phyloP scores from a whole-genome alignment of 78 protist genomes.

The Speleostelium caveatum region DNA sequence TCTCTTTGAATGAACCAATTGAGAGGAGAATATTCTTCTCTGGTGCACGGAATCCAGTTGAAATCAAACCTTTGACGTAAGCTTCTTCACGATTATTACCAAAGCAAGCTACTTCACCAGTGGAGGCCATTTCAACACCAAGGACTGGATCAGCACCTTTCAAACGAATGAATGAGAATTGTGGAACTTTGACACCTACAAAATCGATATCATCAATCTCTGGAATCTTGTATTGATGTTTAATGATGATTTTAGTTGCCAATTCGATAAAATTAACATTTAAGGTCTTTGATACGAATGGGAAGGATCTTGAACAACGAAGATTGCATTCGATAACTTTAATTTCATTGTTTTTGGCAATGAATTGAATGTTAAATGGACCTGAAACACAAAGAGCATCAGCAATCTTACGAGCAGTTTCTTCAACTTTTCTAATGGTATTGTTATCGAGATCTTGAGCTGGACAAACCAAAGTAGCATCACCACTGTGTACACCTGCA shows the following conservation, averaged over 20 bases:
- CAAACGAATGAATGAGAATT: conserved; percentile 97
- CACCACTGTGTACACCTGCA: conserved; percentile 99
- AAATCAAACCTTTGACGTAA: conserved; percentile 93
- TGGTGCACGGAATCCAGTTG: conserved; percentile 91
- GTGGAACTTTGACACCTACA: conserved; percentile 95
- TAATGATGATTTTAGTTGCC: conserved; percentile 90
- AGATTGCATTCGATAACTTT: conserved; percentile 98
- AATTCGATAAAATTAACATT: conserved; percentile 88
- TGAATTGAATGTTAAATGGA: conserved; percentile 98
- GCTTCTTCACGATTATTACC: conserved; percentile 93
- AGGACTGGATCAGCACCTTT: conserved; percentile 97
- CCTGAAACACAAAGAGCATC: conserved; percentile 93
- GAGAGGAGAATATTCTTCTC: conserved; percentile 86
- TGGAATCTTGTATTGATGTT: conserved; percentile 40
- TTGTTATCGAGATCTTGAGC: conserved; percentile 91
- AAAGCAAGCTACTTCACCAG: conserved; percentile 98
- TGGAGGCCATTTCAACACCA: conserved; percentile 99
- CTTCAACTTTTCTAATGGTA: conserved; percentile 78
- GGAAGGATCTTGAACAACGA: conserved; percentile 96
- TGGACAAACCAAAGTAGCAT: conserved; percentile 97
- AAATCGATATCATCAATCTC: conserved; percentile 22
- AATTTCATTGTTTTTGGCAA: conserved; percentile 94
- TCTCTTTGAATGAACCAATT: conserved; percentile 90
- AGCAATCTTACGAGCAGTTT: conserved; percentile 84
- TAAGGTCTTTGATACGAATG: conserved; percentile 94